Evolutionary conservation across 2,329 filamentous ascomycete genomes (phyloP).

Genomic region (Fusarium verticillioides): DNA sequence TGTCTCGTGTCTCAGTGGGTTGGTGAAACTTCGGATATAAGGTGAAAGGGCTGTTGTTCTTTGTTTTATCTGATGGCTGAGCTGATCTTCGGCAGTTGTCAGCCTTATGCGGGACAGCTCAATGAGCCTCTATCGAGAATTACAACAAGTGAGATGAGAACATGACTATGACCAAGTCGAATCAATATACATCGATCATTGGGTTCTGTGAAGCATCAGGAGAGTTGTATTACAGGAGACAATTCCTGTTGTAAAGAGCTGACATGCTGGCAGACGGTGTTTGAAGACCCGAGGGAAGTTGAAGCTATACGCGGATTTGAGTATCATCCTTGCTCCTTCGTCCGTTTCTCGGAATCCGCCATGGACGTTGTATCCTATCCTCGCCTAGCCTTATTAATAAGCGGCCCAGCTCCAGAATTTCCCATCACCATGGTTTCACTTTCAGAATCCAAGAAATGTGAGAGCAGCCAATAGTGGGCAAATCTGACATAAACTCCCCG

Average conservation of each 20-base stretch:
- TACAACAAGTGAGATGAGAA: neutral
- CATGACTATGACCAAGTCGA: neutral
- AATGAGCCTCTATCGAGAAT: neutral
- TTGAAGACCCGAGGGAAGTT: neutral
- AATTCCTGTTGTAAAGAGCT: neutral
- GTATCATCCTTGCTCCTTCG: neutral
- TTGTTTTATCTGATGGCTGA: constrained; percentile 12
- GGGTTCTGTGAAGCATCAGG: neutral
- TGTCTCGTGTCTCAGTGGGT: neutral
- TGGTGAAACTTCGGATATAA: neutral
- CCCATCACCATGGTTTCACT: constrained; percentile 22
- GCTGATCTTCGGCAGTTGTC: constrained; percentile 12
- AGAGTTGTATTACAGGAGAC: neutral
- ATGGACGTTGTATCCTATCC: constrained; percentile 12
- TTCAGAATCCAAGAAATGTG: constrained; percentile 3
- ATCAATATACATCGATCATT: neutral
- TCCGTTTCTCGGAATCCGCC: constrained; percentile 2
- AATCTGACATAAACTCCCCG: neutral
- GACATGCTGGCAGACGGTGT: neutral
- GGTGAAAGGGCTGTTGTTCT: constrained; percentile 15
- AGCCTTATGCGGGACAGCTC: neutral
- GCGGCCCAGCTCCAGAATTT: neutral
- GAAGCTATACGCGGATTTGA: neutral
- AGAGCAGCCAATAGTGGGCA: neutral
- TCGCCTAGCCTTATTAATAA: constrained; percentile 8